Conservation (phyloP, 176 grass and related monocot species). For the Hordeum marinum region DNA sequence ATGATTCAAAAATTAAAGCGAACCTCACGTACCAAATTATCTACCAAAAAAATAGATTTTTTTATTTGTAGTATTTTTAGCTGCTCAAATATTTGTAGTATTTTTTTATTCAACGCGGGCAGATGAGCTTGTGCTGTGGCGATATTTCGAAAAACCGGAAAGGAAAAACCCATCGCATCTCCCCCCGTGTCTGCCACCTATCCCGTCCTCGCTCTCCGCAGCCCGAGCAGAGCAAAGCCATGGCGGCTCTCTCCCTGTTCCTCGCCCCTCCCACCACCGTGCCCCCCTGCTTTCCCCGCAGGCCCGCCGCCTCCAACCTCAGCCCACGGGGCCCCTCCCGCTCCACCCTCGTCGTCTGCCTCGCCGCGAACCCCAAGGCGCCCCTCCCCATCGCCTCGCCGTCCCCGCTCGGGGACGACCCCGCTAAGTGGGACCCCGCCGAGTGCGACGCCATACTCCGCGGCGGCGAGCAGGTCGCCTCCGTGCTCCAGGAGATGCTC, state of each 20-base stretch:
- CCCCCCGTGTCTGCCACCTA: neutral
- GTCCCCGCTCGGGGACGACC: slow-evolving; percentile 25
- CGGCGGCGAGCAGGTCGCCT: slow-evolving; percentile 92
- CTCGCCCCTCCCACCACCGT: neutral
- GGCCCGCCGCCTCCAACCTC: neutral
- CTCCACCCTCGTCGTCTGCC: slow-evolving; percentile 5
- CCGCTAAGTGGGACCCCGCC: slow-evolving; percentile 48
- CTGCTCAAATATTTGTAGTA: no score
- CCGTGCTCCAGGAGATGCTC: slow-evolving; percentile 91
- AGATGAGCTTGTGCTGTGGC: no score
- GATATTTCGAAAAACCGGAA: no score
- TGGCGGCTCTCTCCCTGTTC: slow-evolving; percentile 34
- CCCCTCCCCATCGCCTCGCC: slow-evolving; percentile 43
- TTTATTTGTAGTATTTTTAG: no score
- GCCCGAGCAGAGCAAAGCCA: neutral
- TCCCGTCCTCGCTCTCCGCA: neutral
- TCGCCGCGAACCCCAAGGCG: slow-evolving; percentile 26
- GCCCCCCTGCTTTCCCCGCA: neutral
- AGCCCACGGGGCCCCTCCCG: neutral
- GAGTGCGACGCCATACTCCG: slow-evolving; percentile 73
- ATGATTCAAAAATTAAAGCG: no score
- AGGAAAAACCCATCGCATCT: neutral
- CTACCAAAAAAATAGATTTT: no score
- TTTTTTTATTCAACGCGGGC: no score
- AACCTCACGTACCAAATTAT: no score